These are phyloP conservation scores for Copromyces sp. DNA, from an alignment of 495 filamentous ascomycete genomes.

Conservation along the genomic window DNA sequence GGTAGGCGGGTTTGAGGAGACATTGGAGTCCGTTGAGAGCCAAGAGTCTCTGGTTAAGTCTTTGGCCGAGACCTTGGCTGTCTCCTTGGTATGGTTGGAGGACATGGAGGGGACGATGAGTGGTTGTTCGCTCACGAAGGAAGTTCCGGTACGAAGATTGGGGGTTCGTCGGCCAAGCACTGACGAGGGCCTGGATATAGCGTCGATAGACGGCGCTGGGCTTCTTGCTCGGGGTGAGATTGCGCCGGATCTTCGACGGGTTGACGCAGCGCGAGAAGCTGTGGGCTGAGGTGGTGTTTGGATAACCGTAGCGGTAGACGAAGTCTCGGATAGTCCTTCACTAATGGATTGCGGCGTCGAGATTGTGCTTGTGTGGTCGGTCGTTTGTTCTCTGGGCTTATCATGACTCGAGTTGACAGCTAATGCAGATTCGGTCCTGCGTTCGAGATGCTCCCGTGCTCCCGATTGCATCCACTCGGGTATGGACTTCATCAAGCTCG, in stretches of 20 bases:
- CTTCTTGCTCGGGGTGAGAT: neutral
- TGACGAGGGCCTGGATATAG: neutral
- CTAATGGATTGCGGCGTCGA: neutral
- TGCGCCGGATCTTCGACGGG: neutral
- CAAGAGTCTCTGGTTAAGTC: neutral
- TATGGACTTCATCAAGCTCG: constrained; percentile 35
- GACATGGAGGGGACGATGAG: constrained; percentile 3
- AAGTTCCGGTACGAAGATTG: constrained; percentile 7
- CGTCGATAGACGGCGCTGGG: neutral
- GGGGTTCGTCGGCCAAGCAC: neutral
- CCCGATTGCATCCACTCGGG: constrained; percentile 33
- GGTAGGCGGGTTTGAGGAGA: neutral
- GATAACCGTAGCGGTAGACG: neutral
- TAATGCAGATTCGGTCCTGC: neutral
- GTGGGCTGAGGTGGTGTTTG: neutral
- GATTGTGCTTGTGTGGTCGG: neutral
- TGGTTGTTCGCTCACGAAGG: constrained; percentile 21
- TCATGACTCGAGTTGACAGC: neutral
- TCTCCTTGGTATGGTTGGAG: neutral
- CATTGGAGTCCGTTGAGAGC: neutral
- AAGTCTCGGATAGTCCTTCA: neutral
- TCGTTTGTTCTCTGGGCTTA: neutral
- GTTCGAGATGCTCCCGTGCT: neutral
- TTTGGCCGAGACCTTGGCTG: neutral
- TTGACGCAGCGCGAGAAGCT: neutral